Base-by-base conservation (phyloP, 1,284 basidiomycete genomes). In the Chalciporus sp. region DNA sequence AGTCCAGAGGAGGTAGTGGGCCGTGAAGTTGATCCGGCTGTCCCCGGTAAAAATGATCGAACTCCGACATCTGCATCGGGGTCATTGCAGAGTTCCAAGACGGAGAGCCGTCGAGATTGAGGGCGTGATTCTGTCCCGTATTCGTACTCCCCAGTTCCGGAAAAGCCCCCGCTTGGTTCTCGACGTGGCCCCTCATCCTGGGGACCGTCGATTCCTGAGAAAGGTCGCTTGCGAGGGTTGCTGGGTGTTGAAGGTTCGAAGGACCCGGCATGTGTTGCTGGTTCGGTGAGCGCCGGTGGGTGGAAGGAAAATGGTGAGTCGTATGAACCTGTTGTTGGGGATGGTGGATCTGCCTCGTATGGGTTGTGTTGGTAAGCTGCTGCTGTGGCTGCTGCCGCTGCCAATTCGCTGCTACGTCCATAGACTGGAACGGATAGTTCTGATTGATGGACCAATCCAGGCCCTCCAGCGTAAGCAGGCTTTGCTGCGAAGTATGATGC, bases 81-180 rank as follows among this genome's bases (percentile, higher is more conserved):
- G 74, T 86, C 84, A 79, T 90, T 89, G 81, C 85, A 88, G 78
- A 91, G 85, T 64, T 91, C 88, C 88, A 91, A 83, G 79, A 91
- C 84, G 71, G 85, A 81, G 80, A 91, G 84, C 57, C 88, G 74
- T 63, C 88, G 80, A 74, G 84, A 87, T 64, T 86, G 83, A 59
- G 88, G 88, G 64, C 87, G 76, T 65, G 85, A 87, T 58, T 88
- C 85, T 61, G 76, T 66, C 40, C 80, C 83, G 72, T 86, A 84
- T 51, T 85, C 82, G 76, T 85, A 81, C 42, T 74, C 74, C 61
- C 65, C 62, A 62, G 61, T 46, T 66, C 63, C 62, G 51, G 61
- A 16, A 60, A 73, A 0, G 20, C 63, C 55, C 57, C 56, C 17
- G 66, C 48, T 66, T 42, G 68, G 50, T 64, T 72, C 62, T 67